Percentiles rank a stretch among this genome's conserved stretches.
Conservation (phyloP, 371 early-diverging fungal genomes). For the Rhizopus sp. region DNA sequence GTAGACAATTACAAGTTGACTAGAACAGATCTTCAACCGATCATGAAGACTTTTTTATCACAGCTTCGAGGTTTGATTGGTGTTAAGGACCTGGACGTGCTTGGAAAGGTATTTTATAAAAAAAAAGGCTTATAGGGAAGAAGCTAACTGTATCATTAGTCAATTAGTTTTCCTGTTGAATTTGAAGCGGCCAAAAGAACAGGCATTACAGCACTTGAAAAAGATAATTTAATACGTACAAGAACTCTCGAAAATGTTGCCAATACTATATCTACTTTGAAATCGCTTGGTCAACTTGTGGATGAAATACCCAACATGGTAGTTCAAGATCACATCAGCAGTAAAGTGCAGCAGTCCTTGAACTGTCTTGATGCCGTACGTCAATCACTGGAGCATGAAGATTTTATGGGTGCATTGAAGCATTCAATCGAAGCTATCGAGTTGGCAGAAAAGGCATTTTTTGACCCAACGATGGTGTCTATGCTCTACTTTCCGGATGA, state of each 20-base stretch:
- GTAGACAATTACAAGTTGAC: slow-evolving; percentile 29
- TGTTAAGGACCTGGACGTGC: slow-evolving; percentile 50
- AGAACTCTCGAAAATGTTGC: slow-evolving; percentile 71
- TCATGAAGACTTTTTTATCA: slow-evolving; percentile 76
- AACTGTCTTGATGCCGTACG: slow-evolving; percentile 27
- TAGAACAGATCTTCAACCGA: slow-evolving; percentile 61
- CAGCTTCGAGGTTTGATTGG: slow-evolving; percentile 86
- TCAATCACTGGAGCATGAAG: slow-evolving; percentile 25
- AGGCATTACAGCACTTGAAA: slow-evolving; percentile 66
- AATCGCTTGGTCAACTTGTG: slow-evolving; percentile 79
- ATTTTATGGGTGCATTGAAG: slow-evolving; percentile 49
- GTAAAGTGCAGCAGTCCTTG: slow-evolving; percentile 42
- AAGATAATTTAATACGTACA: slow-evolving; percentile 68
- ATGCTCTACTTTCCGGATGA: slow-evolving; percentile 97
- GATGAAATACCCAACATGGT: slow-evolving; percentile 88
- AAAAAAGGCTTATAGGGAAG: background rate
- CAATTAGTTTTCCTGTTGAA: slow-evolving; percentile 5
- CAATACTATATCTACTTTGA: slow-evolving; percentile 73
- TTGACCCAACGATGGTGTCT: slow-evolving; percentile 96
- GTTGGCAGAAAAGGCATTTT: slow-evolving; percentile 87
- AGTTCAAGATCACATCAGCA: slow-evolving; percentile 80
- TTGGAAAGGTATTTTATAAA: background rate
- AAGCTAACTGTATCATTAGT: background rate
- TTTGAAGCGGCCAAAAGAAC: slow-evolving; percentile 24
- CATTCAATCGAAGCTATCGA: slow-evolving; percentile 66